Percentiles rank a stretch among this genome's conserved stretches.
These are phyloP conservation scores for Blastomyces gilchristii DNA, from an alignment of 2,329 filamentous ascomycete species.

Conservation along the genomic window DNA sequence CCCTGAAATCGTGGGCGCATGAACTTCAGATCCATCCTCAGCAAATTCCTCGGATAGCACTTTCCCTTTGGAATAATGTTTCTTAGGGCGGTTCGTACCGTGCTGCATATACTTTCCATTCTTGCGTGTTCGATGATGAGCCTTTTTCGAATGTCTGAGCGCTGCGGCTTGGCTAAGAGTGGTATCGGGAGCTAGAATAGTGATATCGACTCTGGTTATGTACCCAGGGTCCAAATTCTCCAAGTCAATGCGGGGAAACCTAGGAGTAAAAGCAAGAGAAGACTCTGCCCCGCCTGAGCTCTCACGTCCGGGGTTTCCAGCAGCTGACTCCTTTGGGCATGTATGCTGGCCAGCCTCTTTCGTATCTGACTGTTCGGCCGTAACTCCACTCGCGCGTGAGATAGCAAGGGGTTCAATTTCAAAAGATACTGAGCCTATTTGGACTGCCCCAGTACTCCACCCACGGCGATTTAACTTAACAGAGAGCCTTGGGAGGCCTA, in stretches of 20 bases:
- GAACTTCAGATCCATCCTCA: neutral
- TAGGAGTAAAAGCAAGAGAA: conserved; percentile 4
- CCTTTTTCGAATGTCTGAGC: neutral
- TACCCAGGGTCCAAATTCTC: conserved; percentile 21
- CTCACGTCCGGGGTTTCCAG: neutral
- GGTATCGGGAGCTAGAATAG: conserved; percentile 30
- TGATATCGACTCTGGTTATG: conserved; percentile 31
- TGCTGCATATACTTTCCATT: conserved; percentile 5
- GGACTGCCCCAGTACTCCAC: conserved; percentile 41
- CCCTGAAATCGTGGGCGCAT: neutral
- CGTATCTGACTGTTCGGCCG: neutral
- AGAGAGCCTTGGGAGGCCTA: conserved; percentile 42
- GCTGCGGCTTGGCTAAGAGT: conserved; percentile 7
- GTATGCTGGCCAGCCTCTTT: neutral
- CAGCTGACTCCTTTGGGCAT: neutral
- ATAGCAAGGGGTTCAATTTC: conserved; percentile 34
- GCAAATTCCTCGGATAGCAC: neutral
- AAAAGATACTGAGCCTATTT: conserved; percentile 43
- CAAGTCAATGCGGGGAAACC: conserved; percentile 28
- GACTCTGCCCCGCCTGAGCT: neutral
- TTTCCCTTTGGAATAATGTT: neutral
- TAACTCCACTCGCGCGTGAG: neutral
- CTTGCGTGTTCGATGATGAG: neutral
- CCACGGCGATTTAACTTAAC: conserved; percentile 39
- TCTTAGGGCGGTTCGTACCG: neutral